Evolutionary conservation across 1,139 yeast species (phyloP).

Genomic region (Scheffersomyces illinoinensis): DNA sequence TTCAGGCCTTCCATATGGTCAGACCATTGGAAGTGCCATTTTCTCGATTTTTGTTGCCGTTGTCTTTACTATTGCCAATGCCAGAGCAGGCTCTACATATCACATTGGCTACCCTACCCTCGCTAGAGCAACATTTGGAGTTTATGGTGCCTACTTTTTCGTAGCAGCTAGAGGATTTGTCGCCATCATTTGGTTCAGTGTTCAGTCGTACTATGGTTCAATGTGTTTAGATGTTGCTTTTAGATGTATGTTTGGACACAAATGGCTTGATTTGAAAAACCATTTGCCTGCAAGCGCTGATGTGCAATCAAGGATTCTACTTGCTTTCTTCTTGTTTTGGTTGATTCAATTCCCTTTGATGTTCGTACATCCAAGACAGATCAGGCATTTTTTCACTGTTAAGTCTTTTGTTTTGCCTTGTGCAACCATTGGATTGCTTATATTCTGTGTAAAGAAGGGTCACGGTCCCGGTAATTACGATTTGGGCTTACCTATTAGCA

Average conservation of each 20-base stretch:
- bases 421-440: slow-evolving; percentile 2
- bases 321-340: slow-evolving; percentile 2
- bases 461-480: slow-evolving; percentile 1
- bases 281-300: slow-evolving; percentile 26
- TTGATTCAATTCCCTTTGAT: slow-evolving; percentile 1
- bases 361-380: slow-evolving; percentile 2
- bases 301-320: slow-evolving; percentile 6
- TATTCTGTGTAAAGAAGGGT: slow-evolving; percentile 1
- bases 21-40: background rate
- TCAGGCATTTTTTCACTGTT: slow-evolving; percentile 2
- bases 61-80: background rate
- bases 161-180: slow-evolving; percentile 32
- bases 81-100: slow-evolving; percentile 4
- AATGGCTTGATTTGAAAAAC: slow-evolving; percentile 20
- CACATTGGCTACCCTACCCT: slow-evolving; percentile 38
- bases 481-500: background rate
- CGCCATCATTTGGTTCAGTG: slow-evolving; percentile 37
- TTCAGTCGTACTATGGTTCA: slow-evolving; percentile 31
- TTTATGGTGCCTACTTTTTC: slow-evolving; percentile 28
- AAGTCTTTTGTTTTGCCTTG: background rate
- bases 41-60: background rate
- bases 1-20: background rate
- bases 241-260: background rate
- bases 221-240: slow-evolving; percentile 13
- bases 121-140: slow-evolving; percentile 33